Base-by-base conservation (phyloP, 768 basidiomycete genomes). In the Ramaria sp. region DNA sequence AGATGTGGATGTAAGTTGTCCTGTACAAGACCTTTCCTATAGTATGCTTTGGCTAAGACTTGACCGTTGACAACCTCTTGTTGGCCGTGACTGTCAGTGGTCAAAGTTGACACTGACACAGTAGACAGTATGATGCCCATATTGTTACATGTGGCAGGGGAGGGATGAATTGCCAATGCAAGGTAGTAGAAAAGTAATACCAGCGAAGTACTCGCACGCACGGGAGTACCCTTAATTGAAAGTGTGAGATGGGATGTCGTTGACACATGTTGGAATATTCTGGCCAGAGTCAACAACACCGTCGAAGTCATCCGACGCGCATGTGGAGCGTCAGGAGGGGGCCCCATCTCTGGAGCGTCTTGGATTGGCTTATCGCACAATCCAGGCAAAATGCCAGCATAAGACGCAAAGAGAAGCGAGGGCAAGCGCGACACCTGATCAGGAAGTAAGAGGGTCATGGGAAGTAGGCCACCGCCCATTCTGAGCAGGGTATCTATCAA, bases 1-100 rank as follows among this genome's bases (percentile, higher is more conserved):
- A 79, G 64, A 60, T 78, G 76, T 34, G 78, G 77, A 57, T 79
- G 76, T 1, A 68, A 68, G 22, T 73, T 67, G 58, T 79, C 75
- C 34, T 74, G 62, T 58, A 69, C 66, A 51, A 79, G 65, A 2
- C 78, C 78, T 22, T 70, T 66, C 43, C 72, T 67, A 60, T 79
- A 79, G 62, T 75, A 79, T 43, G 70, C 57, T 37, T 71, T 64
- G 4, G 78, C 78, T 20, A 78, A 66, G 17, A 67, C 65, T 24
- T 69, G 65, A 3, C 71, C 67, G 43, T 53, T 70, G 9, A 69
- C 54, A 3, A 60, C 47, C 38, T 65, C 60, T 6, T 60, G 62
- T 19, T 60, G 61, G 0, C 63, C 59, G 17, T 62, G 61, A 12
- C 22, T 24, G 10, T 59, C 56, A 7, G 52, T 47, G 22, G 50